Evolutionary conservation across 306 rosid species (phyloP), one percentile per base, ranked within the genome.

Genomic region (Malus sieversii): DNA sequence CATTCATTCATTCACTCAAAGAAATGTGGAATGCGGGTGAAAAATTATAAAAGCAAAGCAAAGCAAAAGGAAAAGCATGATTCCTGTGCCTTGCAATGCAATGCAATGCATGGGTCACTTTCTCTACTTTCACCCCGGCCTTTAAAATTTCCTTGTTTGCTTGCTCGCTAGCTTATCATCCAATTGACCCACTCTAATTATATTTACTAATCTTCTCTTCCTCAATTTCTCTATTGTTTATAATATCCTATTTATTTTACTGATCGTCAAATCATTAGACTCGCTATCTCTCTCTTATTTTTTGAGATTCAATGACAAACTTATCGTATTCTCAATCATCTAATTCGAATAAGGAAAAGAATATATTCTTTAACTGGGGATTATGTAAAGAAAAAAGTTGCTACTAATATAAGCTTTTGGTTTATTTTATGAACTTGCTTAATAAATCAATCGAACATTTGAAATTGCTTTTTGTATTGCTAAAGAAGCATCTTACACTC

Each of bases 1-100:
- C 96, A 90, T 90, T 86, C 96, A 90, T 90, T 86, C 75, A 91
- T 77, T 81, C 51, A 52, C 63, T 51, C 55, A 51, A 51, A 51
- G 55, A 51, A 15, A 51, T 51, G 19, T 15, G 55, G 19, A 51
- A 51, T 51, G 20, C 20, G 8, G 44, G 38, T 13, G 33, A 74
- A 58, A 23, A 29, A 51, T 16, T 15, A 9, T 2, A 33, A 81
- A 85, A 69, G 83, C 78, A 77, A 82, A 80, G 79, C 82, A 76
- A 79, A 57, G 74, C 64, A 82, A 89, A 87, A 86, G 78, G 68
- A 79, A 84, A 80, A 75, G 71, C 85, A 68, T 45, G 82, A 77
- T 80, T 87, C 86, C 55, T 64, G 84, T 78, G 85, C 64, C 80
- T 78, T 80, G 69, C 60, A 76, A 80, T 59, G 67, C 60, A 76